Evolutionary conservation across 169 alveolate genomes (phyloP).

Genomic region (Plasmodium adleri): DNA sequence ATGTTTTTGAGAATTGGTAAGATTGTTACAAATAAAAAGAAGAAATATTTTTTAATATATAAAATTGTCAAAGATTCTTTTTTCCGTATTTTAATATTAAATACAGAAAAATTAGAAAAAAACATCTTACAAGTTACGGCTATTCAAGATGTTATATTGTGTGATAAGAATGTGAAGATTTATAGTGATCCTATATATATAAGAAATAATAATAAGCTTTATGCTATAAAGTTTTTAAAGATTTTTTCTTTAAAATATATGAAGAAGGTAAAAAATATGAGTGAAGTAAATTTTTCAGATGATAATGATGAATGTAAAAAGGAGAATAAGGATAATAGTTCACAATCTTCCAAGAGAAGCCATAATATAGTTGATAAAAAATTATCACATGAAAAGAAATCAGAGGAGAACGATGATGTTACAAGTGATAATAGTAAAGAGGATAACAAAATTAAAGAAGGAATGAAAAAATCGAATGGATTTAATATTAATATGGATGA

Average conservation of each 20-base stretch:
- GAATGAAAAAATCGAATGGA: background rate
- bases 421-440: constrained; percentile 4
- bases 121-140: constrained; percentile 60
- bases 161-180: constrained; percentile 67
- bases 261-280: constrained; percentile 31
- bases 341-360: background rate
- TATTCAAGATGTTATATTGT: constrained; percentile 56
- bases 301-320: background rate
- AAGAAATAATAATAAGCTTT: constrained; percentile 38
- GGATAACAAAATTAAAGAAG: background rate
- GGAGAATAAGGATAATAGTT: constrained; percentile 5
- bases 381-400: background rate
- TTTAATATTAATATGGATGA: no score
- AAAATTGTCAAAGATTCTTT: constrained; percentile 55
- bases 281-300: constrained; percentile 59
- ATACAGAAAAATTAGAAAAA: constrained; percentile 52
- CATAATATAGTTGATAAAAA: background rate
- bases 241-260: constrained; percentile 52
- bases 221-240: constrained; percentile 67
- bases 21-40: constrained; percentile 59
- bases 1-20: constrained; percentile 50
- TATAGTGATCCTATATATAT: constrained; percentile 53
- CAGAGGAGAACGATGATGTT: background rate
- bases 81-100: constrained; percentile 68
- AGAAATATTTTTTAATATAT: constrained; percentile 58